Percentiles rank a stretch among this genome's conserved stretches.
phyloP scores from a whole-genome alignment of 192 early-diverging fungal species.

The Chytriomyces sp. region DNA sequence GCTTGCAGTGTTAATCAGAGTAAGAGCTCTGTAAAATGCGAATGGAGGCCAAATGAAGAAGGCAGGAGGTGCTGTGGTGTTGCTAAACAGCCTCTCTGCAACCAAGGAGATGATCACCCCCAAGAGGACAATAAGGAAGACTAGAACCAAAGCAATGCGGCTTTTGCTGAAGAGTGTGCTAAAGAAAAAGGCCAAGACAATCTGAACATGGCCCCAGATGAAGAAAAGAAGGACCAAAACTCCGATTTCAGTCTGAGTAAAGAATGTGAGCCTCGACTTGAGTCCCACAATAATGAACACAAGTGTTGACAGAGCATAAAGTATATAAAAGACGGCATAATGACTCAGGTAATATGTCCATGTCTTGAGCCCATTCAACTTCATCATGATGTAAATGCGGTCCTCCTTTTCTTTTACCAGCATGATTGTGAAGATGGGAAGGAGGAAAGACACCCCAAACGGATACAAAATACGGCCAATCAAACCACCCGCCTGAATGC shows the following conservation, averaged over 20 bases:
- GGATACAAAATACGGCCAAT: constrained; percentile 73
- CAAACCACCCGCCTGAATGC: constrained; percentile 56
- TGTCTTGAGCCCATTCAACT: constrained; percentile 69
- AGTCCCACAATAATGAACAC: constrained; percentile 66
- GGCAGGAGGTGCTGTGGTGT: constrained; percentile 39
- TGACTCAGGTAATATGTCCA: constrained; percentile 52
- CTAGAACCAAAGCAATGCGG: constrained; percentile 59
- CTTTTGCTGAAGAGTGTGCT: constrained; percentile 65
- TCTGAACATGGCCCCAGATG: constrained; percentile 69
- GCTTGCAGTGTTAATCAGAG: constrained; percentile 56
- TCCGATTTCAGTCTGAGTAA: constrained; percentile 53
- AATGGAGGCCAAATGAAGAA: constrained; percentile 79
- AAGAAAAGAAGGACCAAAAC: constrained; percentile 66
- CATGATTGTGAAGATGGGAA: constrained; percentile 70
- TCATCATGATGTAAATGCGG: constrained; percentile 62
- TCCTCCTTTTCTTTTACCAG: constrained; percentile 76
- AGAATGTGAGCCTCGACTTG: constrained; percentile 62
- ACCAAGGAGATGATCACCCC: constrained; percentile 67
- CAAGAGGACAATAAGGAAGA: constrained; percentile 69
- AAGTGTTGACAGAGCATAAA: constrained; percentile 20
- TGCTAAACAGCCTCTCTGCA: constrained; percentile 44
- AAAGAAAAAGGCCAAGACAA: constrained; percentile 69
- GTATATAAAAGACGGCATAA: constrained; percentile 30
- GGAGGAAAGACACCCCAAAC: constrained; percentile 72
- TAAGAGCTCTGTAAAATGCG: constrained; percentile 70